Base-by-base conservation (phyloP, 179 eudicot species). In the Beta corolliflora region DNA sequence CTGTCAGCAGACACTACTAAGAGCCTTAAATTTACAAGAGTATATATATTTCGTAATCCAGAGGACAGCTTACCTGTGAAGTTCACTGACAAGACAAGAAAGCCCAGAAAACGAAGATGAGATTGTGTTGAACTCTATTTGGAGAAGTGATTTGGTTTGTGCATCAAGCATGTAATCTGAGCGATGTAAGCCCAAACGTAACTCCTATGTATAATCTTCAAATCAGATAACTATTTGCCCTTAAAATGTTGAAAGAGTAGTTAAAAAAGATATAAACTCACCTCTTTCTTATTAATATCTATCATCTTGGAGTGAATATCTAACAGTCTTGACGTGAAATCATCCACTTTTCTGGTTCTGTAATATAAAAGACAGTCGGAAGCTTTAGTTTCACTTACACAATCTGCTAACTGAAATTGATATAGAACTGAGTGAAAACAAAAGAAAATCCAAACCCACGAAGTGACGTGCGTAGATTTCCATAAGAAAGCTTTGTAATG, bases 101-200 rank as follows among this genome's bases (percentile, higher is more conserved):
- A 96, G 90, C 69, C 99, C 99, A 54, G 93, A 73, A 86, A 91
- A 94, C 78, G 98, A 93, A 76, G 92, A 88, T 66, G 99, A 89
- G 83, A 94, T 93, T 31, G 98, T 96, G 88, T 96, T 96, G 82
- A 94, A 89, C 91, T 96, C 99, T 83, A 94, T 92, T 84, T 96
- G 99, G 76, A 94, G 97, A 84, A 96, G 97, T 78, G 83, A 85
- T 81, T 90, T 89, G 58, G 98, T 96, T 84, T 96, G 89, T 77
- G 91, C 95, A 83, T 96, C 99, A 84, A 96, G 94, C 99, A 96
- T 96, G 83, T 94, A 96, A 84, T 96, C 98, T 31, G 99, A 96
- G 53, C 99, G 98, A 87, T 94, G 94, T 79, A 96, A 85, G 78
- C 98, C 99, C 88, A 94, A 87, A 80, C 99, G 98, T 83, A 96